phyloP scores from a whole-genome alignment of 305 asterid species.

The Fraxinus sp. region DNA sequence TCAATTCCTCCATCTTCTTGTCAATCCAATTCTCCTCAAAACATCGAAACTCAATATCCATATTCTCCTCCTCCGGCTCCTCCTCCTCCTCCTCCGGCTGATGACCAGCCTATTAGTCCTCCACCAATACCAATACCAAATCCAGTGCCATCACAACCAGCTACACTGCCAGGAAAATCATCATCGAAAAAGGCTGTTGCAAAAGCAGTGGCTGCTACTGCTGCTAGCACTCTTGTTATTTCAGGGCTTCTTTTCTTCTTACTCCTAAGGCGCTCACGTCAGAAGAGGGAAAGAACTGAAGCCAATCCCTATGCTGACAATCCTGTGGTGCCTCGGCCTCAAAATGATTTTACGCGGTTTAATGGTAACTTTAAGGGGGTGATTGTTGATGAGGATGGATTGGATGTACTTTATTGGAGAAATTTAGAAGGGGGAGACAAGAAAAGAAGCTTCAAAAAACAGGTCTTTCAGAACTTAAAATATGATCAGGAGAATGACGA shows the following conservation, averaged over 20 bases:
- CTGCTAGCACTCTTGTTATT: constrained; percentile 56
- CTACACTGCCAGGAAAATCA: constrained; percentile 27
- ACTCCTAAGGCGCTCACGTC: constrained; percentile 35
- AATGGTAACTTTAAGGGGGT: constrained; percentile 74
- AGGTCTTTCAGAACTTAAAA: constrained; percentile 37
- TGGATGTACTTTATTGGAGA: constrained; percentile 94
- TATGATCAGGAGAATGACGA: constrained; percentile 43
- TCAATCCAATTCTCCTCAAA: constrained; percentile 50
- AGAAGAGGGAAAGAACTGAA: constrained; percentile 29
- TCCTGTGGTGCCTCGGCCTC: constrained; percentile 31
- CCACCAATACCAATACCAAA: not conserved
- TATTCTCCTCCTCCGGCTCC: constrained; percentile 36
- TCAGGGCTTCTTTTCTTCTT: constrained; percentile 61
- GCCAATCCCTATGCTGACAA: constrained; percentile 15
- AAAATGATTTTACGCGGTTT: constrained; percentile 40
- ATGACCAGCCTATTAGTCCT: constrained; percentile 14
- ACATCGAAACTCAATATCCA: constrained; percentile 63
- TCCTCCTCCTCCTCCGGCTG: constrained; percentile 22
- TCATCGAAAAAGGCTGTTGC: constrained; percentile 56
- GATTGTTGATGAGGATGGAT: constrained; percentile 85
- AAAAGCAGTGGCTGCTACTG: constrained; percentile 70
- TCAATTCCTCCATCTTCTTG: constrained; percentile 35
- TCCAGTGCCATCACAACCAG: constrained; percentile 20
- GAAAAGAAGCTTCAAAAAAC: constrained; percentile 44
- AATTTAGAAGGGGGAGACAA: constrained; percentile 47